These are phyloP conservation scores for Ceratobasidium sp. DNA, from an alignment of 1,284 basidiomycete genomes.

Conservation along the genomic window DNA sequence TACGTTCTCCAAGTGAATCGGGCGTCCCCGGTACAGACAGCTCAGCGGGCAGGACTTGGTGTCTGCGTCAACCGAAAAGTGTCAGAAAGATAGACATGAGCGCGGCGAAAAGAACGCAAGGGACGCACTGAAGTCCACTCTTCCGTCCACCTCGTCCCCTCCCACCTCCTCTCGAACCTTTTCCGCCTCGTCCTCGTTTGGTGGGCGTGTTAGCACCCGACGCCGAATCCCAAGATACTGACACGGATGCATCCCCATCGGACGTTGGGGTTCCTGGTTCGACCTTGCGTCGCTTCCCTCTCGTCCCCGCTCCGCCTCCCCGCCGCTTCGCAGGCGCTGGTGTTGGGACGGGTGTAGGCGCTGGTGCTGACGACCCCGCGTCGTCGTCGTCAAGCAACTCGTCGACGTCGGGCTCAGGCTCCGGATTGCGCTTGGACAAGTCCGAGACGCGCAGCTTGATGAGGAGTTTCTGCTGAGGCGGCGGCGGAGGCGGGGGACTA, in stretches of 20 bases:
- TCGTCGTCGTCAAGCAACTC: constrained; percentile 7
- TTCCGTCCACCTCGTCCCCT: constrained; percentile 31
- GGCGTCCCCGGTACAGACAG: constrained; percentile 31
- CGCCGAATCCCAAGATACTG: constrained; percentile 14
- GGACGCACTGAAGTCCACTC: constrained; percentile 30
- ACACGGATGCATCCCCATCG: background rate
- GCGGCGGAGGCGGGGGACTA: constrained; percentile 20
- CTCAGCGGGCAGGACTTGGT: constrained; percentile 20
- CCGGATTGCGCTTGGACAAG: background rate
- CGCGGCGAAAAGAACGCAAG: background rate
- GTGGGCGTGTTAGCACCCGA: background rate
- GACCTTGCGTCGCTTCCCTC: constrained; percentile 41
- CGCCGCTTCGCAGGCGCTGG: constrained; percentile 22
- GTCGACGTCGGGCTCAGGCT: background rate
- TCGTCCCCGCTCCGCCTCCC: constrained; percentile 12
- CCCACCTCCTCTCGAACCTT: constrained; percentile 30
- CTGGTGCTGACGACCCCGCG: background rate
- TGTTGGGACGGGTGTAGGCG: background rate
- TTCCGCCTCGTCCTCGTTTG: constrained; percentile 36
- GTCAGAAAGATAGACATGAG: too few relatives aligned
- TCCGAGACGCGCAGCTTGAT: constrained; percentile 38
- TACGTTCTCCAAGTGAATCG: constrained; percentile 27
- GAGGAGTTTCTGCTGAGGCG: constrained; percentile 37
- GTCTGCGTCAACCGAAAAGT: constrained; percentile 1
- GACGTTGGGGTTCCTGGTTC: constrained; percentile 7